Conservation (phyloP, 2,329 filamentous ascomycete species). For the Exophiala sp. region DNA sequence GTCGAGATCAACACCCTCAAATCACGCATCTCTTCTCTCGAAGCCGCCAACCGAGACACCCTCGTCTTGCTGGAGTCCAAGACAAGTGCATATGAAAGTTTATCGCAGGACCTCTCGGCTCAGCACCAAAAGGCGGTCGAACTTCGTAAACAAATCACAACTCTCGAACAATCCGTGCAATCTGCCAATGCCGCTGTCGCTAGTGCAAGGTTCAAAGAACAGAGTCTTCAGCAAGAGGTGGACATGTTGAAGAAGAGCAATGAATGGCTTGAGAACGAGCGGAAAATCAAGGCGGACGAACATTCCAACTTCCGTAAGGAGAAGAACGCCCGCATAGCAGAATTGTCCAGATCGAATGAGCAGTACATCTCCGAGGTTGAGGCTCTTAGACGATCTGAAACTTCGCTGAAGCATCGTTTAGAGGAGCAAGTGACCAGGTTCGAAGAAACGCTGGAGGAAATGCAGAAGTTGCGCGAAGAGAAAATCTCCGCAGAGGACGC, state of each 20-base stretch:
- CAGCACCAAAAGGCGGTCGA: slow-evolving; percentile 85
- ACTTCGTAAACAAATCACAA: slow-evolving; percentile 72
- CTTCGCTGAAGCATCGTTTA: slow-evolving; percentile 70
- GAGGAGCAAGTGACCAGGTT: slow-evolving; percentile 80
- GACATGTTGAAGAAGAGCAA: slow-evolving; percentile 82
- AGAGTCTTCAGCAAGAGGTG: slow-evolving; percentile 82
- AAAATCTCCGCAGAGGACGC: slow-evolving; percentile 76
- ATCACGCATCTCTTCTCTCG: slow-evolving; percentile 76
- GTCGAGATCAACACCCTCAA: slow-evolving; percentile 70
- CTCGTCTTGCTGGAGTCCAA: slow-evolving; percentile 85
- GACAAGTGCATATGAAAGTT: slow-evolving; percentile 73
- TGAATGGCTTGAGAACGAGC: slow-evolving; percentile 86
- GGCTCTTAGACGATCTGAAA: slow-evolving; percentile 70
- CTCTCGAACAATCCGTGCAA: slow-evolving; percentile 77
- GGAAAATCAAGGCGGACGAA: slow-evolving; percentile 84
- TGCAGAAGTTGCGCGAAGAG: slow-evolving; percentile 80
- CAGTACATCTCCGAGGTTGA: slow-evolving; percentile 74
- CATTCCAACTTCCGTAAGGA: slow-evolving; percentile 88
- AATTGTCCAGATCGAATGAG: slow-evolving; percentile 82
- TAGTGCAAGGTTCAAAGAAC: slow-evolving; percentile 82
- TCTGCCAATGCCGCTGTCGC: slow-evolving; percentile 71
- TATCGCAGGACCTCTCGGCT: slow-evolving; percentile 77
- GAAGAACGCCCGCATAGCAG: slow-evolving; percentile 81
- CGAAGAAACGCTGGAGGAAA: slow-evolving; percentile 72
- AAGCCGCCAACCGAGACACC: slow-evolving; percentile 87